Evolutionary conservation across 192 early-diverging fungal genomes (phyloP).

Genomic region (Coemansia javaensis): DNA sequence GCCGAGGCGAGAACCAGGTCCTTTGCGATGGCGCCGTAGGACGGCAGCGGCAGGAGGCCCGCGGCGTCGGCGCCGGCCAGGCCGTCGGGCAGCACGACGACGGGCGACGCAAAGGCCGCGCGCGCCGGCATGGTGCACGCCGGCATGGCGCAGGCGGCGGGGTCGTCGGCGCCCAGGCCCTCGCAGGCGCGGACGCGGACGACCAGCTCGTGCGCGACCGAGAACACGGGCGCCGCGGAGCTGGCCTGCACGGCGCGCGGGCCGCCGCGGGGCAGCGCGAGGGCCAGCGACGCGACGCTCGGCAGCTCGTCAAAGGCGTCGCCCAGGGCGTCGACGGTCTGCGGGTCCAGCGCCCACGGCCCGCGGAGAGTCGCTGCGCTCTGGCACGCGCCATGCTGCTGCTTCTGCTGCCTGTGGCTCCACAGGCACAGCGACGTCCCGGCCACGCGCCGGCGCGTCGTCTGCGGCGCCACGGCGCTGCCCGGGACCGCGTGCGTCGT

Average conservation of each 20-base stretch:
- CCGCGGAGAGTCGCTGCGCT: no score
- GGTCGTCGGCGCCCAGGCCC: neutral
- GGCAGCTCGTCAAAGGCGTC: conserved; percentile 33
- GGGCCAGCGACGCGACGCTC: conserved; percentile 6
- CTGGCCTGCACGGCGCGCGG: conserved; percentile 22
- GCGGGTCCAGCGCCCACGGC: conserved; percentile 18
- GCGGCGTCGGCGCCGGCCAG: conserved; percentile 6
- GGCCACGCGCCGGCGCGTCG: conserved; percentile 10
- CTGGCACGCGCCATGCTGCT: neutral
- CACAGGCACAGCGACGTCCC: conserved; percentile 14
- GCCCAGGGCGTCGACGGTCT: conserved; percentile 29
- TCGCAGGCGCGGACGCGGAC: conserved; percentile 19
- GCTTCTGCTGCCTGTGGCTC: neutral
- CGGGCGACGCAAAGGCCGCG: conserved; percentile 9
- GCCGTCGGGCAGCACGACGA: conserved; percentile 33
- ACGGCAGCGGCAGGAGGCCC: conserved; percentile 15
- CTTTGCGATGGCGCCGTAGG: conserved; percentile 21
- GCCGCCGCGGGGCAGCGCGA: conserved; percentile 5
- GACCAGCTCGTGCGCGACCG: conserved; percentile 25
- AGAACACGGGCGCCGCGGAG: conserved; percentile 22
- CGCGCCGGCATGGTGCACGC: conserved; percentile 4
- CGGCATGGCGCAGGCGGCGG: conserved; percentile 1
- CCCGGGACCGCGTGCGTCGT: conserved; percentile 19
- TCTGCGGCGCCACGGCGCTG: conserved; percentile 1
- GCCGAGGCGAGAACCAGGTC: conserved; percentile 26